Evolutionary conservation across 2,329 filamentous ascomycete genomes (phyloP).

Genomic region (Pseudogymnoascus sp.): DNA sequence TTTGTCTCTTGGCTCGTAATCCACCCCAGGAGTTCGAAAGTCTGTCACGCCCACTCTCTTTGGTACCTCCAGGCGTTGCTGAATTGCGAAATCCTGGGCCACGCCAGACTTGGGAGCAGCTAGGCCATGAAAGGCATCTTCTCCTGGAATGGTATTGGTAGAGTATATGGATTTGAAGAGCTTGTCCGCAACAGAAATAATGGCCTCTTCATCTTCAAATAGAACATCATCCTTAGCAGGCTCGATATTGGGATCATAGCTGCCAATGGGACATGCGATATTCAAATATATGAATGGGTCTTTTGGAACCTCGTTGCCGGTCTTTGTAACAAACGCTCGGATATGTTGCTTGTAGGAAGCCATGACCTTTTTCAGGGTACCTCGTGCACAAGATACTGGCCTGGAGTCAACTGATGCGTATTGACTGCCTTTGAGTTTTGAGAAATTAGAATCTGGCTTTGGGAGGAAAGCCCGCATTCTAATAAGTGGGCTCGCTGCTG

Average conservation of each 20-base stretch:
- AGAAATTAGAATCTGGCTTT: conserved; percentile 37
- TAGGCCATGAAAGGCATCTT: conserved; percentile 31
- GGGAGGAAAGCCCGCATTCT: conserved; percentile 53
- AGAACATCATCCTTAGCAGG: conserved; percentile 65
- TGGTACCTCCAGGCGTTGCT: neutral
- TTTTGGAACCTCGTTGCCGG: conserved; percentile 28
- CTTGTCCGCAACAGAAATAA: conserved; percentile 32
- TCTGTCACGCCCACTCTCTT: neutral
- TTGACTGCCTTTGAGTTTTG: conserved; percentile 41
- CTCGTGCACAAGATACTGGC: conserved; percentile 49
- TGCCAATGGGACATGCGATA: conserved; percentile 52
- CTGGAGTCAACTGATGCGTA: conserved; percentile 64
- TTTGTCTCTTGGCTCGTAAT: neutral
- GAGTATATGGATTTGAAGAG: conserved; percentile 23
- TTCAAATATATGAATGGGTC: conserved; percentile 57
- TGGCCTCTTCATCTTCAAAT: conserved; percentile 47
- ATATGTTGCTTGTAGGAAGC: conserved; percentile 46
- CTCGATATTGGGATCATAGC: conserved; percentile 66
- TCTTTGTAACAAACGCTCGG: conserved; percentile 22
- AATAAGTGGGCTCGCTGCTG: conserved; percentile 21
- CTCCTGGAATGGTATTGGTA: conserved; percentile 30
- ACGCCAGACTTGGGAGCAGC: conserved; percentile 8
- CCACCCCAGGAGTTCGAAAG: neutral
- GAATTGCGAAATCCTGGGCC: neutral
- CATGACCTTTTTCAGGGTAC: conserved; percentile 53